Evolutionary conservation across 2,329 filamentous ascomycete genomes (phyloP), one percentile per base, ranked within the genome.

Genomic region (Calonectria pseudoreteaudii): DNA sequence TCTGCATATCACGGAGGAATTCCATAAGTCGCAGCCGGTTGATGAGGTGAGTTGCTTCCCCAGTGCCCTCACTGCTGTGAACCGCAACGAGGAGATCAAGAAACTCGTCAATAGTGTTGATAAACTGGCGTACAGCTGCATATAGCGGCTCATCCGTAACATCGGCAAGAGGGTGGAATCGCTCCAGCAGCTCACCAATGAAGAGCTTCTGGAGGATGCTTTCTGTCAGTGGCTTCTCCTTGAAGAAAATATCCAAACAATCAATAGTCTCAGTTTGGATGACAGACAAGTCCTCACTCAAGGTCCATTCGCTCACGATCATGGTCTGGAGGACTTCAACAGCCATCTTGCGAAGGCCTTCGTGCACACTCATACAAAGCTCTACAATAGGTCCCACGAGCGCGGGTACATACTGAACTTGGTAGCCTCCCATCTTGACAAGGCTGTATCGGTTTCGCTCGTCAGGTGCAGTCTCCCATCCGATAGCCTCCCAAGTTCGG

Each of bases 251-350:
- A 82, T 99, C 97, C 68, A 99, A 86, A 77, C 94, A 97, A 80
- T 98, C 96, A 79, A 99, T 98, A 88, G 98, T 96, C 84, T 98
- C 97, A 2, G 95, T 97, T 84, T 98, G 96, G 66, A 99, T 94
- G 62, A 97, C 92, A 3, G 94, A 94, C 62, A 99, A 86, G 82
- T 98, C 96, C 82, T 98, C 94, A 82, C 95, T 98, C 76, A 99
- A 86, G 20, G 95, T 96, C 97, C 97, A 99, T 85, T 99, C 97
- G 85, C 96, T 98, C 78, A 98, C 93, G 80, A 99, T 98, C 97
- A 99, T 99, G 3, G 95, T 98, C 83, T 98, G 95, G 75, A 99
- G 86, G 26, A 99, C 94, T 83, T 98, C 94, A 36, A 98, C 95
- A 0, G 96, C 97, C 84, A 98, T 97, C 76, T 92, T 92, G 74